These are phyloP conservation scores for Podila minutissima DNA, from an alignment of 192 early-diverging fungal species.

Conservation along the genomic window DNA sequence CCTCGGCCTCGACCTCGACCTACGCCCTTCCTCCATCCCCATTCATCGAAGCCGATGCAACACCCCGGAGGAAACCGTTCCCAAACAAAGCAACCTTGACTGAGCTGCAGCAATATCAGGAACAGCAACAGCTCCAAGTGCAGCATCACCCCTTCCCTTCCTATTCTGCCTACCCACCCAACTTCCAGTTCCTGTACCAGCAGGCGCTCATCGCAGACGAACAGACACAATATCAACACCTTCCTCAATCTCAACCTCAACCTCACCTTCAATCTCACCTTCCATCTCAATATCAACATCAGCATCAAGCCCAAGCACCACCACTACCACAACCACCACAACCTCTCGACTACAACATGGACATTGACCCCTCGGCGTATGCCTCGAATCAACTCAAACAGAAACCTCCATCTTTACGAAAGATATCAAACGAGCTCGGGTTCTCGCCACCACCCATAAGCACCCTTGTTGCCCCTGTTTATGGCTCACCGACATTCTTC, in stretches of 20 bases:
- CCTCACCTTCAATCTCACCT: slow-evolving; percentile 6
- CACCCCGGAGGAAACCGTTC: neutral
- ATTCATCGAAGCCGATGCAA: slow-evolving; percentile 2
- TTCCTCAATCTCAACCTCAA: neutral
- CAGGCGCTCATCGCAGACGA: slow-evolving; percentile 10
- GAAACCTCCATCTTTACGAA: slow-evolving; percentile 11
- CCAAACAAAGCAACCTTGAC: neutral
- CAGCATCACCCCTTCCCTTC: neutral
- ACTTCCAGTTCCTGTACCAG: neutral
- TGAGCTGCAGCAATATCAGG: neutral
- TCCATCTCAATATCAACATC: slow-evolving; percentile 14
- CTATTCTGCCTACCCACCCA: too few relatives aligned
- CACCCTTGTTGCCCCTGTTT: slow-evolving; percentile 1
- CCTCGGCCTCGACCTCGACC: neutral
- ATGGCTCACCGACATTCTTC: slow-evolving; percentile 7
- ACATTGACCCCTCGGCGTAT: slow-evolving; percentile 12
- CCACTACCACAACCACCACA: neutral
- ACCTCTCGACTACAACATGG: slow-evolving; percentile 8
- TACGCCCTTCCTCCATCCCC: neutral
- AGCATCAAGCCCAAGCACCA: neutral
- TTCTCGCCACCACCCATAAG: slow-evolving; percentile 14
- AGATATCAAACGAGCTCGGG: slow-evolving; percentile 7
- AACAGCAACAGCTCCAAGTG: neutral
- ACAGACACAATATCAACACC: slow-evolving; percentile 3
- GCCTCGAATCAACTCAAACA: neutral